Conservation (phyloP, 2,329 filamentous ascomycete species). For the Monilinia aucupariae region DNA sequence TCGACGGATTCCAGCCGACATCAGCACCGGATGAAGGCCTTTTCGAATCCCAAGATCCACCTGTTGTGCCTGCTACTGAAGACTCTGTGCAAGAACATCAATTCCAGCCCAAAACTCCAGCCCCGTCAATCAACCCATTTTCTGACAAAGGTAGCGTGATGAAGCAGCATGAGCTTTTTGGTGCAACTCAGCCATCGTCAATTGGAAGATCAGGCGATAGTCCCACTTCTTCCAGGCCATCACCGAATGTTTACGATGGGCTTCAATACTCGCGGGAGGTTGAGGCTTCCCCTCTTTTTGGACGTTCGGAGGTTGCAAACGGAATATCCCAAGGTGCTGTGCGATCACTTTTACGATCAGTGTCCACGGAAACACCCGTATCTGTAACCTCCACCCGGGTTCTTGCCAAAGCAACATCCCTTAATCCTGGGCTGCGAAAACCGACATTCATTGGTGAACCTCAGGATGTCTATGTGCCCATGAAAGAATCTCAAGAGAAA, state of each 20-base stretch:
- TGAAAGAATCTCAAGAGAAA: constrained; percentile 33
- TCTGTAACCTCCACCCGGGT: constrained; percentile 2
- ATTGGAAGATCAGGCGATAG: constrained; percentile 25
- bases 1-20: constrained; percentile 18
- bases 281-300: constrained; percentile 25
- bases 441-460: constrained; percentile 21
- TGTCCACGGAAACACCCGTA: constrained; percentile 14
- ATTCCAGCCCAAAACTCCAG: constrained; percentile 32
- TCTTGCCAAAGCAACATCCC: constrained; percentile 19
- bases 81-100: background rate
- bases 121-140: constrained; percentile 32
- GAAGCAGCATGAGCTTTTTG: constrained; percentile 31
- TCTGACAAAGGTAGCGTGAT: constrained; percentile 30
- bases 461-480: constrained; percentile 26
- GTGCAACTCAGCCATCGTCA: constrained; percentile 33
- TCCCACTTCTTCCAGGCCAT: constrained; percentile 32
- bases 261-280: constrained; percentile 25
- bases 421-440: constrained; percentile 18
- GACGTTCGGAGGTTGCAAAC: constrained; percentile 4
- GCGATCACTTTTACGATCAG: constrained; percentile 19
- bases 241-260: constrained; percentile 29
- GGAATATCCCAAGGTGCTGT: constrained; percentile 21
- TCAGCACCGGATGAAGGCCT: constrained; percentile 9
- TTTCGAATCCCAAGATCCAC: constrained; percentile 26
- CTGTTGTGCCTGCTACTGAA: background rate